Percentiles rank a stretch among this genome's conserved stretches.
Evolutionary conservation across 1,284 basidiomycete species (phyloP).

Genomic region (Moesziomyces aphidis): DNA sequence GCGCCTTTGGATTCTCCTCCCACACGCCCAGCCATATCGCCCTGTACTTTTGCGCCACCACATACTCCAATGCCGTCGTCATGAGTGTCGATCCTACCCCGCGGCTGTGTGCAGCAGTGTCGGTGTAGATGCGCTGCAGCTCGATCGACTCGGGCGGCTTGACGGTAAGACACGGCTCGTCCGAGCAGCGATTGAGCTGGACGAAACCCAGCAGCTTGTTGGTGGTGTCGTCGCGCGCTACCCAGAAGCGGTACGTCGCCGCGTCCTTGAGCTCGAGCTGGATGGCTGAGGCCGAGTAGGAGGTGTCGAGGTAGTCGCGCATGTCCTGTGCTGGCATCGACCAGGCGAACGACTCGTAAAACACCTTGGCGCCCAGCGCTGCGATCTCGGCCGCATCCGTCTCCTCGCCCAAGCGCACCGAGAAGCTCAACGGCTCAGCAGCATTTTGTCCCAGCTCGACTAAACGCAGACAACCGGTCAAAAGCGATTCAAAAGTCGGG

Average conservation of each 20-base stretch:
- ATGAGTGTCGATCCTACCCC: conserved; percentile 31
- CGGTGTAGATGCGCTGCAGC: conserved; percentile 44
- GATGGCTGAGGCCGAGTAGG: conserved; percentile 21
- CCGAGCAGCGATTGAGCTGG: conserved; percentile 24
- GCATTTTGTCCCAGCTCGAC: no score
- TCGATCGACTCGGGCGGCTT: conserved; percentile 29
- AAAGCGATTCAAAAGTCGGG: no score
- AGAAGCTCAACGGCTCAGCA: conserved; percentile 13
- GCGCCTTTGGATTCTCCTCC: conserved; percentile 36
- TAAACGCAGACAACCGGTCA: no score
- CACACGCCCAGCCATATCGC: conserved; percentile 40
- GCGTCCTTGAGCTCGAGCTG: conserved; percentile 18
- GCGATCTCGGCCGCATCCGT: conserved; percentile 33
- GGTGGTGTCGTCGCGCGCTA: conserved; percentile 14
- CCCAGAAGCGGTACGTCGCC: conserved; percentile 20
- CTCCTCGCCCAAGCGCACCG: conserved; percentile 4
- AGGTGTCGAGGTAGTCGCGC: conserved; percentile 32
- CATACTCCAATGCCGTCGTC: conserved; percentile 11
- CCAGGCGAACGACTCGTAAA: conserved; percentile 28
- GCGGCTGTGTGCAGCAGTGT: conserved; percentile 26
- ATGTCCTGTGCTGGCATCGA: conserved; percentile 37
- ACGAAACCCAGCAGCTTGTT: conserved; percentile 25
- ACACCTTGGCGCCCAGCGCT: conserved; percentile 24
- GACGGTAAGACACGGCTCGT: conserved; percentile 31
- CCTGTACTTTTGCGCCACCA: conserved; percentile 15